Evolutionary conservation across 805 yeast genomes (phyloP).

Genomic region (Wickerhamiella occidentalis): DNA sequence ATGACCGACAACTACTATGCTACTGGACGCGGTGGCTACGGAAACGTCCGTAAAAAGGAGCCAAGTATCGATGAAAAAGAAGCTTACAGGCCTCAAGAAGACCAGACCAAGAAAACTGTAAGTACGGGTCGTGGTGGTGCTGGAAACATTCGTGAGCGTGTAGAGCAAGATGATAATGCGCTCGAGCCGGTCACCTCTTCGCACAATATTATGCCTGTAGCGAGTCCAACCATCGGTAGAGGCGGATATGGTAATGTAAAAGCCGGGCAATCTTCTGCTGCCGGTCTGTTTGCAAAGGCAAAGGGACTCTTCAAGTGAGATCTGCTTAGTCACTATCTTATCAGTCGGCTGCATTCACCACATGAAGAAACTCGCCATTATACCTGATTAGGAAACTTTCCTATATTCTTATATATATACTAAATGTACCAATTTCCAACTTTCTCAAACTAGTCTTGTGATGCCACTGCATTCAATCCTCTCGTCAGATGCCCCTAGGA

Average conservation of each 20-base stretch:
- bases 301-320: conserved; percentile 30
- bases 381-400: background rate
- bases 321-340: conserved; percentile 1
- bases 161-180: conserved; percentile 41
- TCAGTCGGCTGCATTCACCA: background rate
- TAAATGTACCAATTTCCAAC: too few relatives aligned
- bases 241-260: conserved; percentile 57
- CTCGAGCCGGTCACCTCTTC: conserved; percentile 54
- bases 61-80: conserved; percentile 39
- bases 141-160: conserved; percentile 59
- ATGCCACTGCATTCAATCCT: background rate
- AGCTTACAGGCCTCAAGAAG: conserved; percentile 34
- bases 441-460: too few relatives aligned
- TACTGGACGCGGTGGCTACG: conserved; percentile 77
- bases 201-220: conserved; percentile 33
- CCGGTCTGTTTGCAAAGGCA: conserved; percentile 35
- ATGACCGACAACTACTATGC: conserved; percentile 29
- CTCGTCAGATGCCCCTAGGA: background rate
- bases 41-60: conserved; percentile 44
- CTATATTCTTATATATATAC: too few relatives aligned
- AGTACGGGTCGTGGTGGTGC: conserved; percentile 72
- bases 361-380: too few relatives aligned
- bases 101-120: conserved; percentile 2
- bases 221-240: conserved; percentile 38
- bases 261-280: conserved; percentile 26